Percentiles rank a stretch among this genome's conserved stretches.
Evolutionary conservation across 768 basidiomycete genomes (phyloP).

Genomic region (Kwoniella europaea): DNA sequence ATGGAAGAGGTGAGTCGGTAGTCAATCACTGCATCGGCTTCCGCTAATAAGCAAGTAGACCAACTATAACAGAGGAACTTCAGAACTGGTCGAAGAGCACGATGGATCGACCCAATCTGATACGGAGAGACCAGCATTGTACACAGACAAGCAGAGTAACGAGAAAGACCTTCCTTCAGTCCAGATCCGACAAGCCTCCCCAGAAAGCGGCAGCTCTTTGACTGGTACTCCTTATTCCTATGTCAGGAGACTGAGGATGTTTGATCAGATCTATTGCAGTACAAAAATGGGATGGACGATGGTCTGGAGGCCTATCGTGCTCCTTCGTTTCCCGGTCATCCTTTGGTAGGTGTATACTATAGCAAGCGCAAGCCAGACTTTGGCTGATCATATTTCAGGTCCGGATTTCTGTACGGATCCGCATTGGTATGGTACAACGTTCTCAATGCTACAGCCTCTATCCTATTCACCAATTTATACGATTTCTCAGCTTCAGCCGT

Average conservation of each 20-base stretch:
- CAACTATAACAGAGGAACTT: slow-evolving; percentile 14
- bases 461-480: slow-evolving; percentile 2
- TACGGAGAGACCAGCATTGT: background rate
- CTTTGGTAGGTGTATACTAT: slow-evolving; percentile 4
- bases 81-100: background rate
- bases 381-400: background rate
- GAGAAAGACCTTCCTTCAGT: slow-evolving; percentile 1
- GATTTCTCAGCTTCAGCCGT: slow-evolving; percentile 5
- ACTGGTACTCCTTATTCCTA: background rate
- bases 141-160: background rate
- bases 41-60: slow-evolving; percentile 1
- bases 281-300: slow-evolving; percentile 1
- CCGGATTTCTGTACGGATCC: slow-evolving; percentile 15
- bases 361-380: no score
- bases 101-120: background rate
- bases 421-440: slow-evolving; percentile 17
- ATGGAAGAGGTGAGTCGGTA: slow-evolving; percentile 16
- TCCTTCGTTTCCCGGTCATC: slow-evolving; percentile 16
- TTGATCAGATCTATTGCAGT: slow-evolving; percentile 4
- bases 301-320: slow-evolving; percentile 19
- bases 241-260: background rate
- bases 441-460: slow-evolving; percentile 10
- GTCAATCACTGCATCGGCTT: background rate
- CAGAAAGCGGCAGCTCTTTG: background rate
- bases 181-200: background rate